Conservation (phyloP, 2,329 filamentous ascomycete genomes). For the Tolypocladium cylindrosporum region DNA sequence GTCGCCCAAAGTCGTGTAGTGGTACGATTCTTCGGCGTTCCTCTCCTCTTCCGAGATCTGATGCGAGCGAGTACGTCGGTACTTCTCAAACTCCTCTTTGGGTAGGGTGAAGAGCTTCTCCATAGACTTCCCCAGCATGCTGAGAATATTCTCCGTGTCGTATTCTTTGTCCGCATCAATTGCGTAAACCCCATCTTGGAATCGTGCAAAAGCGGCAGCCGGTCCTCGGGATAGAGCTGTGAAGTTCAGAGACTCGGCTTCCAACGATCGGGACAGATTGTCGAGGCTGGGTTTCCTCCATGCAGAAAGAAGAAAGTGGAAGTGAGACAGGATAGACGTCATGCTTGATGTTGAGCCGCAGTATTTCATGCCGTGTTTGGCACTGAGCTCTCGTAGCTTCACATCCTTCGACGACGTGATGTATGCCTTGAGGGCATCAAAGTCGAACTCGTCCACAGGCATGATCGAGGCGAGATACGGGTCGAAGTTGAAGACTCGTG, state of each 20-base stretch:
- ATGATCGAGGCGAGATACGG: conserved; percentile 89
- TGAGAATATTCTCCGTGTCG: conserved; percentile 75
- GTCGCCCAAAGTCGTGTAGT: conserved; percentile 78
- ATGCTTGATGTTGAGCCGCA: conserved; percentile 95
- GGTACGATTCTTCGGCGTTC: conserved; percentile 65
- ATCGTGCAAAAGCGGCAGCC: conserved; percentile 70
- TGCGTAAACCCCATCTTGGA: conserved; percentile 78
- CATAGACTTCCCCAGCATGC: conserved; percentile 90
- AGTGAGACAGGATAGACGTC: conserved; percentile 78
- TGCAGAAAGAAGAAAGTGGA: conserved; percentile 80
- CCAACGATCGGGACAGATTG: conserved; percentile 59
- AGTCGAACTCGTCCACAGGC: conserved; percentile 89
- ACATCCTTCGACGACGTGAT: conserved; percentile 83
- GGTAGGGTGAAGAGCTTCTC: conserved; percentile 86
- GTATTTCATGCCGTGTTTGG: conserved; percentile 62
- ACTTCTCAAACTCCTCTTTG: conserved; percentile 76
- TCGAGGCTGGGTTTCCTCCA: conserved; percentile 65
- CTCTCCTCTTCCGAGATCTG: conserved; percentile 63
- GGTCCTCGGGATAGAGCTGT: conserved; percentile 65
- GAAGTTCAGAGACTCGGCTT: conserved; percentile 51
- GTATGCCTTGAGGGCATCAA: conserved; percentile 74
- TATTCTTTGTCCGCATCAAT: conserved; percentile 95
- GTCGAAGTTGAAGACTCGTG: conserved; percentile 91
- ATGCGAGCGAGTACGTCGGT: conserved; percentile 58
- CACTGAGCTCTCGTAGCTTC: conserved; percentile 59